phyloP scores from a whole-genome alignment of 345 rosid genomes.

The Schrenkiella parvula region DNA sequence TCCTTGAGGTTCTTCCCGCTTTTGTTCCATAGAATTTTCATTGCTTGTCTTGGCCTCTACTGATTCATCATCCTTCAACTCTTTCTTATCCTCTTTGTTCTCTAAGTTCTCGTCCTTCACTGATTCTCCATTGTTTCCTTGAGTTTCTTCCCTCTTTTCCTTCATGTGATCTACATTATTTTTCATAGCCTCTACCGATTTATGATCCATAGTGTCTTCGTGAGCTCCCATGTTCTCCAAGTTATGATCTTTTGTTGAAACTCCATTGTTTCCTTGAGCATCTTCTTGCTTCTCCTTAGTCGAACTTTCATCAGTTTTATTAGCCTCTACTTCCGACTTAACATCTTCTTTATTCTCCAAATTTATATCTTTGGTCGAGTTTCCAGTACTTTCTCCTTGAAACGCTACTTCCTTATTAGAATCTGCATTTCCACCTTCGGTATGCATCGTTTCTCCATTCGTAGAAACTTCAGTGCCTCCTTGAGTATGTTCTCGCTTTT shows the following conservation, averaged over 20 bases:
- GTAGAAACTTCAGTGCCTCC: neutral
- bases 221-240: neutral
- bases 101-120: neutral
- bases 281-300: neutral
- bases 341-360: neutral
- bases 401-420: neutral
- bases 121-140: neutral
- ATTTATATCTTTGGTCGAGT: neutral
- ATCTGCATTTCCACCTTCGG: neutral
- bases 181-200: neutral
- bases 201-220: neutral
- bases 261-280: neutral
- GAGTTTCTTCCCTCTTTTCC: neutral
- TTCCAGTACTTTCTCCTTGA: neutral
- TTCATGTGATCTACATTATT: neutral
- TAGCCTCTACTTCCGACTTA: neutral
- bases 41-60: neutral
- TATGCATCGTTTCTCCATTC: neutral
- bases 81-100: neutral
- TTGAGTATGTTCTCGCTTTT: neutral
- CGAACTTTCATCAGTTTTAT: neutral
- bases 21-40: neutral
- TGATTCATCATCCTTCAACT: neutral
- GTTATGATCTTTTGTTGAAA: neutral
- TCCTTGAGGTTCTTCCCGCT: neutral